Conservation (phyloP, 1,284 basidiomycete genomes). For the Ustilago bromivora region DNA sequence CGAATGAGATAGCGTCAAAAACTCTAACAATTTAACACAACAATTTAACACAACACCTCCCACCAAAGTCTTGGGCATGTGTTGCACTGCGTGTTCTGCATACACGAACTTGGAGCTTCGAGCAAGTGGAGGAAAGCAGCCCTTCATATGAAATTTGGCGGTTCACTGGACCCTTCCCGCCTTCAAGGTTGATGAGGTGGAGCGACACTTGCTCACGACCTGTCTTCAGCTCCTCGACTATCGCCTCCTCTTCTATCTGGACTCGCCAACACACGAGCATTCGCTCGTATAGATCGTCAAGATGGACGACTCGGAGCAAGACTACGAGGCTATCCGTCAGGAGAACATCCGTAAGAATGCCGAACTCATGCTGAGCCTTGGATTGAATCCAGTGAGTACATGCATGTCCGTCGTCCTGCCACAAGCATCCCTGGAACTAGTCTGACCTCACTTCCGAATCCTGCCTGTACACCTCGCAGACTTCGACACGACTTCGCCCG, state of each 20-base stretch:
- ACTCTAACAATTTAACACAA: background rate
- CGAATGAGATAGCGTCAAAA: background rate
- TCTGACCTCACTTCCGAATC: background rate
- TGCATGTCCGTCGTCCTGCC: background rate
- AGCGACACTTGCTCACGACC: background rate
- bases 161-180: background rate
- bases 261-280: background rate
- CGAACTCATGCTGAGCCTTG: constrained; percentile 53
- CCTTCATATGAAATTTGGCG: background rate
- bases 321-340: constrained; percentile 60
- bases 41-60: background rate
- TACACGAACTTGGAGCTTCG: constrained; percentile 6
- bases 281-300: background rate
- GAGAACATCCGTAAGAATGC: constrained; percentile 70
- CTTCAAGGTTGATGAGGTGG: background rate
- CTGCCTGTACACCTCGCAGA: constrained; percentile 6
- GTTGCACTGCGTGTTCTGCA: constrained; percentile 23
- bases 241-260: background rate
- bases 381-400: constrained; percentile 37
- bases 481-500: constrained; percentile 29
- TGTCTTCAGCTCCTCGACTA: background rate
- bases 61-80: constrained; percentile 3
- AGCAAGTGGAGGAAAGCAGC: constrained; percentile 3
- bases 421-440: background rate
- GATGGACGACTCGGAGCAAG: constrained; percentile 46